These are phyloP conservation scores for Ustilago crameri DNA, from an alignment of 1,284 basidiomycete genomes.

Conservation along the genomic window DNA sequence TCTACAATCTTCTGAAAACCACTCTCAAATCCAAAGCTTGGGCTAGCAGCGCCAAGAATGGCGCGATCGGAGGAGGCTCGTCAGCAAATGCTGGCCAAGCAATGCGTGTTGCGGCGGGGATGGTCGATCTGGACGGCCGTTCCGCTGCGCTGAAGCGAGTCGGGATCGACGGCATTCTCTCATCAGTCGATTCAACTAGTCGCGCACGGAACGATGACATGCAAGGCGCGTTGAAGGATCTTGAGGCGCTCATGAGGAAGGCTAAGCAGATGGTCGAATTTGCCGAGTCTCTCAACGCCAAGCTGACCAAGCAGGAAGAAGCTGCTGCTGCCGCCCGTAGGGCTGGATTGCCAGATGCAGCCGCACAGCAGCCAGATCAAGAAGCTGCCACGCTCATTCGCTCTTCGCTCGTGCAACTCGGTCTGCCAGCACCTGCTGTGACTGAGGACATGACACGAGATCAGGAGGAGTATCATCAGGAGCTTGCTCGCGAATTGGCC, in stretches of 20 bases:
- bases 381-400: conserved; percentile 75
- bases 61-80: background rate
- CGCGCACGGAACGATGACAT: conserved; percentile 77
- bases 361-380: conserved; percentile 69
- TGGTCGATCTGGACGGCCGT: conserved; percentile 51
- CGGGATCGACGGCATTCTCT: conserved; percentile 51
- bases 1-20: conserved; percentile 83
- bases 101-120: conserved; percentile 26
- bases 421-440: conserved; percentile 82
- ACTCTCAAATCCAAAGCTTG: conserved; percentile 82
- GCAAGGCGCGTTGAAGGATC: conserved; percentile 82
- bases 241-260: conserved; percentile 90
- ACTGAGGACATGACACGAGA: conserved; percentile 90
- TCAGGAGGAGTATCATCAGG: conserved; percentile 81
- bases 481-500: conserved; percentile 85
- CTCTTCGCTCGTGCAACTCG: conserved; percentile 86
- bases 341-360: conserved; percentile 23
- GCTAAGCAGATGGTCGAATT: conserved; percentile 90
- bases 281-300: conserved; percentile 86
- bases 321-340: conserved; percentile 35
- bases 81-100: conserved; percentile 9
- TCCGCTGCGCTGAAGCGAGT: conserved; percentile 38
- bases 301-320: conserved; percentile 75
- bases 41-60: conserved; percentile 65
- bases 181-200: conserved; percentile 67